Evolutionary conservation across 805 yeast genomes (phyloP).

Genomic region (Candida ficus): DNA sequence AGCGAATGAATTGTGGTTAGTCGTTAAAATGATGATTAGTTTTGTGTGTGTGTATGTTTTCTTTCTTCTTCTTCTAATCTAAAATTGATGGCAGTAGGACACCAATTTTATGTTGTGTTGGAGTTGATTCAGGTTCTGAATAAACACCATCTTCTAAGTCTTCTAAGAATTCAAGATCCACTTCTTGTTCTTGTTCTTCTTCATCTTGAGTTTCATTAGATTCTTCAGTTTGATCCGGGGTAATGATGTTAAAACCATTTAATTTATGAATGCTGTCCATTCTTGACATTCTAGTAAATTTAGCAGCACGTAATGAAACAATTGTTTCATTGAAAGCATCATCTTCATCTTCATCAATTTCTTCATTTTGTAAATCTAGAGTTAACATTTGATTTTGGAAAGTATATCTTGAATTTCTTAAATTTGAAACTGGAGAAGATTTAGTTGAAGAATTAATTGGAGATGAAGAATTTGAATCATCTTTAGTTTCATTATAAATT

Average conservation of each 20-base stretch:
- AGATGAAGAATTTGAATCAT: neutral
- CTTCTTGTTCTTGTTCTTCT: neutral
- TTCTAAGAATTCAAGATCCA: neutral
- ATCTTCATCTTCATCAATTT: slow-evolving; percentile 8
- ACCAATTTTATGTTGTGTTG: slow-evolving; percentile 11
- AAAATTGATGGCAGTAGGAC: slow-evolving; percentile 8
- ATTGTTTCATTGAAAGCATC: slow-evolving; percentile 14
- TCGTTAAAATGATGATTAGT: too few relatives aligned
- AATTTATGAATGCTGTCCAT: slow-evolving; percentile 1
- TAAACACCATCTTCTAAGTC: neutral
- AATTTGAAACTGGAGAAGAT: slow-evolving; percentile 2
- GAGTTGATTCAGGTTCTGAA: slow-evolving; percentile 8
- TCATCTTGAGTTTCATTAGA: neutral
- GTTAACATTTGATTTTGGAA: slow-evolving; percentile 1
- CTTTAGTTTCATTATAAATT: neutral
- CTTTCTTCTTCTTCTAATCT: neutral
- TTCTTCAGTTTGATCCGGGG: neutral
- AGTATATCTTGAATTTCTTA: slow-evolving; percentile 3
- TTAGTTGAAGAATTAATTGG: slow-evolving; percentile 2
- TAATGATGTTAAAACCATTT: slow-evolving; percentile 1
- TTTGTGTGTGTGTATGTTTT: too few relatives aligned
- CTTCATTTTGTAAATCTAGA: slow-evolving; percentile 7
- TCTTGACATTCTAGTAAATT: slow-evolving; percentile 15
- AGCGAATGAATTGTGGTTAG: too few relatives aligned
- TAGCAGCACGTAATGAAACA: slow-evolving; percentile 18